phyloP scores from a whole-genome alignment of 805 yeast species.

The Phaffomyces antillensis region DNA sequence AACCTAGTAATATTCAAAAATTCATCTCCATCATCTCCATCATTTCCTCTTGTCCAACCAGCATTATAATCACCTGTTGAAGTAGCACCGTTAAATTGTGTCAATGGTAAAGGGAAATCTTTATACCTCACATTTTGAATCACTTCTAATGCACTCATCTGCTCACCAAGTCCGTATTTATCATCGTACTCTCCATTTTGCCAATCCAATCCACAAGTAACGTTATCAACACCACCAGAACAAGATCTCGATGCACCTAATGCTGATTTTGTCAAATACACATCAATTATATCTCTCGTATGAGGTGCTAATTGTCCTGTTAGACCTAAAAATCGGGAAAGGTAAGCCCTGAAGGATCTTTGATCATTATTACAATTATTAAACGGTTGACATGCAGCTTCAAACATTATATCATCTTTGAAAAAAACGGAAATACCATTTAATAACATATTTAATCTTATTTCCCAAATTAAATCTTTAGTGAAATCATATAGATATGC shows the following conservation, averaged over 20 bases:
- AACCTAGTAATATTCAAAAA: constrained; percentile 36
- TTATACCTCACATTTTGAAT: constrained; percentile 35
- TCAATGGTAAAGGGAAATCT: constrained; percentile 48
- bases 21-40: constrained; percentile 11
- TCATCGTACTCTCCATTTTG: constrained; percentile 60
- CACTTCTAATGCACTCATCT: constrained; percentile 74
- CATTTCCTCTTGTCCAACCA: constrained; percentile 31
- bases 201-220: constrained; percentile 89
- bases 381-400: constrained; percentile 72
- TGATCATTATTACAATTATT: constrained; percentile 75
- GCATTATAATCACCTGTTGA: constrained; percentile 63
- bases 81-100: constrained; percentile 60
- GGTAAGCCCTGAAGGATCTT: constrained; percentile 84
- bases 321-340: constrained; percentile 65
- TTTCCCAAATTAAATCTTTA: constrained; percentile 55
- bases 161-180: constrained; percentile 81
- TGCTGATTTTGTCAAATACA: constrained; percentile 42
- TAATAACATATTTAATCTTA: constrained; percentile 49
- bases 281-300: constrained; percentile 26
- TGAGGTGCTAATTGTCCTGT: constrained; percentile 69
- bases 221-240: constrained; percentile 80
- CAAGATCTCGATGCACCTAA: constrained; percentile 75
- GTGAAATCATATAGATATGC: constrained; percentile 79
- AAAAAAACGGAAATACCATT: constrained; percentile 53
- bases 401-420: constrained; percentile 53